These are phyloP conservation scores for Trichoderma sp. DNA, from an alignment of 2,329 filamentous ascomycete species.

Conservation along the genomic window DNA sequence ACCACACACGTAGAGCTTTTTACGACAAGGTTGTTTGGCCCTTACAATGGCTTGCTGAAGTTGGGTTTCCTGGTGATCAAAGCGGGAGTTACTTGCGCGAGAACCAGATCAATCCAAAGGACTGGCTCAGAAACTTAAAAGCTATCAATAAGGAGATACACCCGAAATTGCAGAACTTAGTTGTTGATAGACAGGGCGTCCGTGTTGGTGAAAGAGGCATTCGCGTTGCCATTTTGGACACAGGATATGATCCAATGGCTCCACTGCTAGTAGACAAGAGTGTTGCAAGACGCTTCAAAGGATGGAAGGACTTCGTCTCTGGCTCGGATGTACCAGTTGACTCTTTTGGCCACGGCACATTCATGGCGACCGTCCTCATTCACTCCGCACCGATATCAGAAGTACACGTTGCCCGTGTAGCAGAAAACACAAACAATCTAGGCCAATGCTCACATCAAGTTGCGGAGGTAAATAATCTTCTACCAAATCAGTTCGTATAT, in stretches of 20 bases:
- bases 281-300: neutral
- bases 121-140: neutral
- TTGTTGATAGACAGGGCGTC: neutral
- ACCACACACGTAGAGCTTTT: neutral
- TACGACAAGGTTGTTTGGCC: neutral
- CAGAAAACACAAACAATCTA: neutral
- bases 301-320: neutral
- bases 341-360: neutral
- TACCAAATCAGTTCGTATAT: neutral
- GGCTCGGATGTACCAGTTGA: neutral
- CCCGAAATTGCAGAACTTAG: neutral
- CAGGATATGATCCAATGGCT: neutral
- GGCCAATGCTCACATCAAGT: neutral
- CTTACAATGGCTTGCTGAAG: neutral
- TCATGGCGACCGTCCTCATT: neutral
- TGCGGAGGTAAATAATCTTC: neutral
- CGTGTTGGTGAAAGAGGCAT: neutral
- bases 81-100: neutral
- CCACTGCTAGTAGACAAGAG: rapidly evolving
- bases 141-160: neutral
- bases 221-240: neutral
- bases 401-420: neutral
- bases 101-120: neutral
- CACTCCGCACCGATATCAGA: neutral
- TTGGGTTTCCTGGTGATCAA: neutral